Evolutionary conservation across 2,329 filamentous ascomycete species (phyloP).

Genomic region (Zelopaecilomyces penicillatus): DNA sequence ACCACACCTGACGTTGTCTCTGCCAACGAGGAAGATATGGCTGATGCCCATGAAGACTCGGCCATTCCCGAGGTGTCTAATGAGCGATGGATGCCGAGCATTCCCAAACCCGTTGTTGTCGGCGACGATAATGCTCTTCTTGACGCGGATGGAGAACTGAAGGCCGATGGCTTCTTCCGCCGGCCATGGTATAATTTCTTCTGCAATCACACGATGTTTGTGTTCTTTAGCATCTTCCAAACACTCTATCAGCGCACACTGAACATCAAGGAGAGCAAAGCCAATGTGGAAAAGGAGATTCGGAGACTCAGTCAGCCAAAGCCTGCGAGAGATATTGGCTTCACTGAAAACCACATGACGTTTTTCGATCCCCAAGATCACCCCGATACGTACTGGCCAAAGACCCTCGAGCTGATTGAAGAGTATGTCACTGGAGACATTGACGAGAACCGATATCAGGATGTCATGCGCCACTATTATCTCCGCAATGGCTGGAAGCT

Average conservation of each 20-base stretch:
- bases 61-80: constrained; percentile 54
- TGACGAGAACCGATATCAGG: constrained; percentile 78
- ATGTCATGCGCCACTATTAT: constrained; percentile 86
- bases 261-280: constrained; percentile 73
- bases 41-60: constrained; percentile 50
- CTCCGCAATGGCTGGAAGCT: constrained; percentile 85
- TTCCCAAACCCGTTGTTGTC: constrained; percentile 48
- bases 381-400: constrained; percentile 68
- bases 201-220: constrained; percentile 82
- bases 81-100: constrained; percentile 56
- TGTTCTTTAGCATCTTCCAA: constrained; percentile 90
- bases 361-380: constrained; percentile 62
- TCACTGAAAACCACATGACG: constrained; percentile 69
- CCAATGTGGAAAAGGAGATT: constrained; percentile 65
- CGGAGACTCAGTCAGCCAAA: constrained; percentile 65
- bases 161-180: constrained; percentile 70
- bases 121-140: constrained; percentile 45
- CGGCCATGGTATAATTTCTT: constrained; percentile 84
- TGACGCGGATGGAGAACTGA: constrained; percentile 55
- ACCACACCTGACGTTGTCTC: constrained; percentile 80
- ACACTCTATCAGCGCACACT: constrained; percentile 79
- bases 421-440: constrained; percentile 76
- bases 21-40: constrained; percentile 67
- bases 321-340: constrained; percentile 73
- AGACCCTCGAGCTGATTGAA: constrained; percentile 78